Percentiles rank a stretch among this genome's conserved stretches.
Evolutionary conservation across 2,329 filamentous ascomycete genomes (phyloP).

Genomic region (Ophiobolus disseminans): DNA sequence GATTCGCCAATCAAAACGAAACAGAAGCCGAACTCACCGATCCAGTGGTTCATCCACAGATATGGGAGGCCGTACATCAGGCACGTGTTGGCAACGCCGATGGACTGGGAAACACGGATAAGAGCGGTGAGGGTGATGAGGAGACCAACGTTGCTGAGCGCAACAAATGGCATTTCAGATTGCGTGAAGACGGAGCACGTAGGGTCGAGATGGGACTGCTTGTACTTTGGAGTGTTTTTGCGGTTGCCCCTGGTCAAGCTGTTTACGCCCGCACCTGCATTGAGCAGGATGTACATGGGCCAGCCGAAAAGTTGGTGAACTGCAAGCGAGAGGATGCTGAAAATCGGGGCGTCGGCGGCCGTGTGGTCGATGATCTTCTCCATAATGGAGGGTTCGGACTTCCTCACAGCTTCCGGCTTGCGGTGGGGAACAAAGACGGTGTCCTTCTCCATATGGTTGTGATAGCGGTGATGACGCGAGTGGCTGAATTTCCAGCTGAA

Average conservation of each 20-base stretch:
- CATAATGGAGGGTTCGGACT: constrained; percentile 12
- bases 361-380: constrained; percentile 46
- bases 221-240: constrained; percentile 13
- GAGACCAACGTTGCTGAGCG: constrained; percentile 27
- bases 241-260: constrained; percentile 23
- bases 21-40: constrained; percentile 42
- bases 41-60: constrained; percentile 75
- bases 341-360: constrained; percentile 67
- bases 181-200: constrained; percentile 24
- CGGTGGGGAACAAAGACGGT: constrained; percentile 48
- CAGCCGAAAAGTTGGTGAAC: constrained; percentile 70
- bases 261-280: constrained; percentile 46
- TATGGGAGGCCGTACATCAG: constrained; percentile 70
- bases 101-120: constrained; percentile 59
- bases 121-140: constrained; percentile 50
- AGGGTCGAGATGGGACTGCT: constrained; percentile 31
- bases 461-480: constrained; percentile 72
- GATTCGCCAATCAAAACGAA: not conserved
- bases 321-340: constrained; percentile 62
- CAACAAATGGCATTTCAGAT: constrained; percentile 24
- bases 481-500: constrained; percentile 78
- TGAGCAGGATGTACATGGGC: constrained; percentile 69
- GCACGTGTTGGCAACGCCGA: constrained; percentile 65
- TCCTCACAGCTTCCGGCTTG: constrained; percentile 14
- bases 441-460: constrained; percentile 72